A percentile compares a stretch with the other conserved stretches of the same genome.
phyloP scores from a whole-genome alignment of 1,139 yeast genomes.

The Maudiozyma humilis region DNA sequence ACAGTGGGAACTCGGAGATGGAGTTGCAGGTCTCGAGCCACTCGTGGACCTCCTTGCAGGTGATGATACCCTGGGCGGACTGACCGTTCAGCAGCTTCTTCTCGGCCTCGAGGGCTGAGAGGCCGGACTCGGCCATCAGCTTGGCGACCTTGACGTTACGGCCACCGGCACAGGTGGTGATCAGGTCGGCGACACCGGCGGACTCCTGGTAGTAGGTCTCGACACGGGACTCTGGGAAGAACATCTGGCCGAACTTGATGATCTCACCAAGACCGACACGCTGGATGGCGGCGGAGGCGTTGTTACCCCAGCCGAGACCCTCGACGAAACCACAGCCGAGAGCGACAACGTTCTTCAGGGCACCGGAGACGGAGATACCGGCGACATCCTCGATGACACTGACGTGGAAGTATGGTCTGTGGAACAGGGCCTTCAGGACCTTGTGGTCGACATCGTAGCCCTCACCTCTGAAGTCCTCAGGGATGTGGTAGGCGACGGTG shows the following conservation, averaged over 20 bases:
- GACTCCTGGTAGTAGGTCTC: slow-evolving; percentile 82
- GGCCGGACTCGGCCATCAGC: slow-evolving; percentile 63
- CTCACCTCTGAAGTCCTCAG: slow-evolving; percentile 58
- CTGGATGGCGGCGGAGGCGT: slow-evolving; percentile 94
- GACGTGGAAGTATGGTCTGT: slow-evolving; percentile 93
- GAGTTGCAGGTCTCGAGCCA: slow-evolving; percentile 55
- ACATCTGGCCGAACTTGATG: slow-evolving; percentile 70
- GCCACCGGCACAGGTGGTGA: slow-evolving; percentile 95
- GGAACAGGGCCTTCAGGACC: slow-evolving; percentile 70
- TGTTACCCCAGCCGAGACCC: slow-evolving; percentile 97
- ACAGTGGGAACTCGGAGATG: slow-evolving; percentile 72
- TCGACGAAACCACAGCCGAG: slow-evolving; percentile 92
- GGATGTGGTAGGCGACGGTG: slow-evolving; percentile 77
- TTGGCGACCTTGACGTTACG: slow-evolving; percentile 86
- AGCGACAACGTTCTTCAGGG: slow-evolving; percentile 89
- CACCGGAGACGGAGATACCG: slow-evolving; percentile 92
- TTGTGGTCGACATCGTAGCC: slow-evolving; percentile 66
- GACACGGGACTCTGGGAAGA: slow-evolving; percentile 62
- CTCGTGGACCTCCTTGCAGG: slow-evolving; percentile 84
- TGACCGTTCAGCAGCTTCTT: slow-evolving; percentile 80
- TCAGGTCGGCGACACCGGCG: slow-evolving; percentile 94
- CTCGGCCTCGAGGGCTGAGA: slow-evolving; percentile 72
- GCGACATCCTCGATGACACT: slow-evolving; percentile 82
- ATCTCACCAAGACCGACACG: slow-evolving; percentile 86
- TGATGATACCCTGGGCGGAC: slow-evolving; percentile 87